A percentile compares a stretch with the other conserved stretches of the same genome.
Evolutionary conservation across 1,139 yeast species (phyloP).

Genomic region (Meyerozyma guilliermondii): DNA sequence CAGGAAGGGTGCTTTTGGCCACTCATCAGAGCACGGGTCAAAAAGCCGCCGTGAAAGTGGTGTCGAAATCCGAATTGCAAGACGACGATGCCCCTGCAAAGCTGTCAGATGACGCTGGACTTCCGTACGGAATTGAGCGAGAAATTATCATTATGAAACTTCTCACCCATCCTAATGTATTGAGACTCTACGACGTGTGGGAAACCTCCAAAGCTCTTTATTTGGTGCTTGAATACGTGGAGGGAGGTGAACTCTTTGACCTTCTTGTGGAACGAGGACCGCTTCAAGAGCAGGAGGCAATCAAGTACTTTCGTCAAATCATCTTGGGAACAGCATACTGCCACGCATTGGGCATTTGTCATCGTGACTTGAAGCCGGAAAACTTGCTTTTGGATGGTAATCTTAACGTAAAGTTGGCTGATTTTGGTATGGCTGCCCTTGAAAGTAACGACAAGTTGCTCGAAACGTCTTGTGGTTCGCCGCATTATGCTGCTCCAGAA

Average conservation of each 20-base stretch:
- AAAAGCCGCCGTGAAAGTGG: conserved; percentile 77
- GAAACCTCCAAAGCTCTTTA: conserved; percentile 74
- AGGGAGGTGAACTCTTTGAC: conserved; percentile 80
- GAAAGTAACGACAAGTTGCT: conserved; percentile 66
- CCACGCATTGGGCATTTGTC: conserved; percentile 76
- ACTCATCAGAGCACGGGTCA: conserved; percentile 66
- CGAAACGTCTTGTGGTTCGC: conserved; percentile 81
- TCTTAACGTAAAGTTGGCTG: conserved; percentile 71
- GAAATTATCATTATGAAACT: conserved; percentile 81
- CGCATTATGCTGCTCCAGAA: conserved; percentile 87
- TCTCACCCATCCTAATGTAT: conserved; percentile 69
- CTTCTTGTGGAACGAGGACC: conserved; percentile 76
- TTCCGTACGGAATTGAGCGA: conserved; percentile 78
- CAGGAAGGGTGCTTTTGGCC: conserved; percentile 73
- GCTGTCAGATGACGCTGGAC: conserved; percentile 43
- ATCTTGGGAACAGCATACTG: conserved; percentile 77
- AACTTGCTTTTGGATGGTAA: conserved; percentile 63
- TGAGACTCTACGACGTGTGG: conserved; percentile 78
- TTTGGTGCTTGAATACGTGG: conserved; percentile 72
- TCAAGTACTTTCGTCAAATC: conserved; percentile 70
- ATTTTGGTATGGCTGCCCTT: conserved; percentile 84
- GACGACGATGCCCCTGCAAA: conserved; percentile 33
- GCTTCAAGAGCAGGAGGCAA: conserved; percentile 68
- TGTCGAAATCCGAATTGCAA: conserved; percentile 55
- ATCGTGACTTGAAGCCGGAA: conserved; percentile 79